Base-by-base conservation (phyloP, 225 moss, liverwort and hornwort genomes). In the Polytrichum commune region DNA sequence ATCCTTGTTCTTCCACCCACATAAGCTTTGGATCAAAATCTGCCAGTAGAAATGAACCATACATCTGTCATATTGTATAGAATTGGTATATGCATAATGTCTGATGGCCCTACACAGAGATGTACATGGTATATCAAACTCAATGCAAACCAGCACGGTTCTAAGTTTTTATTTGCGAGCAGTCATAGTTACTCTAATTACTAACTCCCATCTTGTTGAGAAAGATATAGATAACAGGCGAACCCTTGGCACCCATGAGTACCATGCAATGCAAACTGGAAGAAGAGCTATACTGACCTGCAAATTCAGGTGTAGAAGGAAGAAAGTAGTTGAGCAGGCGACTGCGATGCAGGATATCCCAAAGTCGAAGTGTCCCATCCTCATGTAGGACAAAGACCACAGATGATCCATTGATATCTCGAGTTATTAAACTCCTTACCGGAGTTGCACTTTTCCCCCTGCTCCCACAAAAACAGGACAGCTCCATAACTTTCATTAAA, bases 301-400 rank as follows among this genome's bases (percentile, higher is more conserved):
- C 75, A 80, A 88, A 81, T 75, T 90, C 88, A 66, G 86, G 80
- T 68, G 87, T 85, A 70, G 87, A 76, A 56, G 88, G 69, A 54
- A 98, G 75, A 24, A 76, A 61, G 33, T 90, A 89, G 74, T 89
- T 86, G 69, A 98, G 79, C 69, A 84, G 74, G 27, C 98, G 90
- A 75, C 72, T 88, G 28, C 86, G 92, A 62, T 93, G 88, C 64
- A 72, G 78, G 55, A 98, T 63, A 66, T 95, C 93, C 98, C 98
- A 98, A 28, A 93, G 83, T 65, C 88, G 91, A 64, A 98, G 74
- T 60, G 84, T 85, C 63, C 91, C 85, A 82, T 98, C 98, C 79
- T 95, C 90, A 67, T 93, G 91, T 32, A 93, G 68, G 28, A 78
- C 88, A 78, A 98, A 81, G n/a, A 98, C 76, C 53, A 89, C 72